Base-by-base conservation (phyloP, 2,329 filamentous ascomycete species). In the Dactylella cylindrospora region DNA sequence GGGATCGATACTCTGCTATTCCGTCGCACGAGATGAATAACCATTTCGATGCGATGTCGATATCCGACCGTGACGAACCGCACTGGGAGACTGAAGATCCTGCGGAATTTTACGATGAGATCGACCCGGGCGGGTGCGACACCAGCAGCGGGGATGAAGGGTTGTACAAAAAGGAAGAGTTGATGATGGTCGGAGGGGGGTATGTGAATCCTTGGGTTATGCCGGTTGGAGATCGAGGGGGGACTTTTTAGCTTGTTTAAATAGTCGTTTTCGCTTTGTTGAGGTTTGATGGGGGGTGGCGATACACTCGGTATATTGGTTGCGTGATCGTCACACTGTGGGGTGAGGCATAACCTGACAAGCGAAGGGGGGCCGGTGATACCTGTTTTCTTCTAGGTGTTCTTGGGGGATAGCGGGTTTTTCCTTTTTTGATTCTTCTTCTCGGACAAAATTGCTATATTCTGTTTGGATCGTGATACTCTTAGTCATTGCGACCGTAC, bases 181-280 rank as follows among this genome's bases (percentile, higher is more conserved):
- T 49, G 40, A 62, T 62, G 57, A 38, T 52, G 23, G 49, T 49
- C 13, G 54, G 57, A 10, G 57, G 57, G 10, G 57, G 57, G 15
- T 62, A 29, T 28, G 57, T 62, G 31, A 62, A 62, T 31, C 57
- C 57, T 31, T 62, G 57, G 57, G 57, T 62, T 23, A 62, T 62
- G 57, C 57, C 57, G 23, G 35, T 35, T n/a, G 36, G 49, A 26
- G 35, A 54, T 35, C 43, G 31, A 3, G 43, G 36, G n/a, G 57
- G 57, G 10, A 31, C 10, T 62, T 62, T 45, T 57, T 44, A 44
- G 12, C n/a, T 13, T 20, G 31, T 28, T 15, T 26, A 15, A 28
- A n/a, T n/a, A n/a, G n/a, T n/a, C n/a, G n/a, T n/a, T n/a, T n/a
- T n/a, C n/a, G n/a, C n/a, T n/a, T n/a, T n/a, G n/a, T n/a, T n/a